Base-by-base conservation (phyloP, 2,329 filamentous ascomycete species). In the Fusarium tuaranense region DNA sequence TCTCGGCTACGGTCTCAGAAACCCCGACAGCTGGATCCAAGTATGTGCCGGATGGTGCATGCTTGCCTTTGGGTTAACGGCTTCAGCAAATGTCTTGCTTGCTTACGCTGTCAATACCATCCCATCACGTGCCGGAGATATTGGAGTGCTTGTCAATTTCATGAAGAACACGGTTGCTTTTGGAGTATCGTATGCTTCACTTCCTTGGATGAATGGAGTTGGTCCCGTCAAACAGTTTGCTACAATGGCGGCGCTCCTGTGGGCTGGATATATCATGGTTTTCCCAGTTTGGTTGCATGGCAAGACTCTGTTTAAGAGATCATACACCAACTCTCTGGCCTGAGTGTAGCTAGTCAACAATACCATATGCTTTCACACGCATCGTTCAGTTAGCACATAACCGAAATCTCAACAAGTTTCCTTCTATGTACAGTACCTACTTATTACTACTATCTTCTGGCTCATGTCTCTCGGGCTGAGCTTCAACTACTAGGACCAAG, bases 101-200 rank as follows among this genome's bases (percentile, higher is more conserved):
- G 41, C 63, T 30, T 65, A 65, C n/a, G 36, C 63, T 36, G 63
- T 65, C 10, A 39, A 59, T 13, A 59, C 34, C 22, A 39, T 59
- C n/a, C 63, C 63, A 32, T 36, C 63, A 30, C 36, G 53, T 7
- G 63, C 63, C 2, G 51, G 38, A 44, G 34, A 65, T 22, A 65
- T 65, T 10, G 63, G 63, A 9, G 63, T 44, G 9, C 53, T 65
- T 27, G 53, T 58, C 25, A 65, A 65, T 16, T 25, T 65, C 34
- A 48, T 44, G 36, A 65, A 65, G 53, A 65, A 65, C 10, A 44
- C 51, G n/a, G n/a, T 65, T 5, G 63, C 36, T 7, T 65, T 65
- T 48, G 63, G 51, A 32, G 63, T 65, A 16, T 65, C 63, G 3
- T 65, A 65, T 16, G 51, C 51, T 25, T 39, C 63, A 14, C 27